These are phyloP conservation scores for Pythium aquatile DNA, from an alignment of 352 stramenopile genomes.

Conservation along the genomic window DNA sequence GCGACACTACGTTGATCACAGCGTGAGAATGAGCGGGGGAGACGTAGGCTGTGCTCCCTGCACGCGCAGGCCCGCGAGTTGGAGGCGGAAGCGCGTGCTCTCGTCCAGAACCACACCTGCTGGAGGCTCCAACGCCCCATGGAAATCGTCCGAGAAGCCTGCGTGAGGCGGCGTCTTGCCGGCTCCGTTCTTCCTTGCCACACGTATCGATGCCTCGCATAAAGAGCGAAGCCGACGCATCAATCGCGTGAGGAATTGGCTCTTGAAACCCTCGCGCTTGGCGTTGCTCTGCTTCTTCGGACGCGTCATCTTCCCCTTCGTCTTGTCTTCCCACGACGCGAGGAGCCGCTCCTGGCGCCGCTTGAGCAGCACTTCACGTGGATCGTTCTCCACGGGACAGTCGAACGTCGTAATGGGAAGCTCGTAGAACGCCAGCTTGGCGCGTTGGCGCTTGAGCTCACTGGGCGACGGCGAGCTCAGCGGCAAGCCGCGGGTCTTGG, in stretches of 20 bases:
- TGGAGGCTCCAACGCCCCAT: background rate
- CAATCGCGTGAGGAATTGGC: conserved; percentile 8
- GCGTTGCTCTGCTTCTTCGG: background rate
- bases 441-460: conserved; percentile 13
- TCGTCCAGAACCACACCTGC: conserved; percentile 18
- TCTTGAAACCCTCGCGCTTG: background rate
- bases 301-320: background rate
- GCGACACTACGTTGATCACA: background rate
- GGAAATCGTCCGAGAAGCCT: conserved; percentile 1
- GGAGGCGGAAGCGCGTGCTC: conserved; percentile 21
- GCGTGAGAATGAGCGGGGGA: conserved; percentile 1
- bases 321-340: background rate
- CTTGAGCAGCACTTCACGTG: background rate
- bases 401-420: conserved; percentile 24
- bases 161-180: background rate
- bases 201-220: background rate
- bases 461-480: background rate
- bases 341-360: background rate
- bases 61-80: conserved; percentile 21
- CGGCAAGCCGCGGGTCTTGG: background rate
- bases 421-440: conserved; percentile 27
- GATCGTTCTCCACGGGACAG: conserved; percentile 23
- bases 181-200: background rate
- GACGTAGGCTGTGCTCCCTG: background rate
- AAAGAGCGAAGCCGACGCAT: background rate